Evolutionary conservation across 345 rosid genomes (phyloP).

Genomic region (Sisymbrium irio): DNA sequence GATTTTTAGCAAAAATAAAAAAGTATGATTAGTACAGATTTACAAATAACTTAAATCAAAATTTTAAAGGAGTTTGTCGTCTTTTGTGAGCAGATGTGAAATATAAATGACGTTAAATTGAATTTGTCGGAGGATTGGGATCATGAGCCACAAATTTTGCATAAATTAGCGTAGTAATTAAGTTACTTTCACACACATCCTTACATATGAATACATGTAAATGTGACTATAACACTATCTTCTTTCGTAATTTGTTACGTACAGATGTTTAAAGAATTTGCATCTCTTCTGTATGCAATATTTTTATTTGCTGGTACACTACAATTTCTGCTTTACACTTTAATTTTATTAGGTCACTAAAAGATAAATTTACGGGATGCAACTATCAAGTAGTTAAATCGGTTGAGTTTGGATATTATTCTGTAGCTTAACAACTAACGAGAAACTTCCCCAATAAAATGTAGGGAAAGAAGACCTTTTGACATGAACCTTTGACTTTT

Average conservation of each 20-base stretch:
- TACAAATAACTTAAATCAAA: not conserved
- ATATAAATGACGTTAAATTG: constrained; percentile 26
- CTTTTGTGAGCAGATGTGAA: constrained; percentile 24
- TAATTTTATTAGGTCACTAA: not conserved
- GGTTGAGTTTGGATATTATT: constrained; percentile 11
- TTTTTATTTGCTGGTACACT: not conserved
- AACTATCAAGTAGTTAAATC: constrained; percentile 23
- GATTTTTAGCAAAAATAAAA: not conserved
- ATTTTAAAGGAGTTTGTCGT: constrained; percentile 22
- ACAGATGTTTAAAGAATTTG: not conserved
- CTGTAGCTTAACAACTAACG: constrained; percentile 19
- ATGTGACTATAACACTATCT: constrained; percentile 7
- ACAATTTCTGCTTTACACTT: not conserved
- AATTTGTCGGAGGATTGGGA: constrained; percentile 35
- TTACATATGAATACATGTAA: not conserved
- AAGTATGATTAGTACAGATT: not conserved
- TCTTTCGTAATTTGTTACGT: constrained; percentile 7
- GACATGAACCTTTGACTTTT: constrained; percentile 14
- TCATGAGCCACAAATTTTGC: constrained; percentile 37
- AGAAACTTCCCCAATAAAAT: not conserved
- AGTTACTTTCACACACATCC: not conserved
- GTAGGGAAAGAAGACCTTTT: not conserved
- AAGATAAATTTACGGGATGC: not conserved
- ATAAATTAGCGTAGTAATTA: constrained; percentile 30
- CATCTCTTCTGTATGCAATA: not conserved